Evolutionary conservation across 2,329 filamentous ascomycete species (phyloP).

Genomic region (Scedosporium minutisporum): DNA sequence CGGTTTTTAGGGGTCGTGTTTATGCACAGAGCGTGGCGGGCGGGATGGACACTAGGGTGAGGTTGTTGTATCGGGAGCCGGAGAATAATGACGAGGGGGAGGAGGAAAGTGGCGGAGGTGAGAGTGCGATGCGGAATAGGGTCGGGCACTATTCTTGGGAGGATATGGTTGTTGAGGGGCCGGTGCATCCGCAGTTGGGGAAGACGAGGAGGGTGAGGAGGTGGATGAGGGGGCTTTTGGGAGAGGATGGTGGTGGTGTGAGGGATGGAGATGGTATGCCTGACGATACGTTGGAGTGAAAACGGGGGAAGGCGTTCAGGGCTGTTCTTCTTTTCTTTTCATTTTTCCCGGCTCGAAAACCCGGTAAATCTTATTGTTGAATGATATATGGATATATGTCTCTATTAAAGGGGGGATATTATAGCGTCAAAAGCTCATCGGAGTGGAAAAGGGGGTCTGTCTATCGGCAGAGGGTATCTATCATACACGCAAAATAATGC

Average conservation of each 20-base stretch:
- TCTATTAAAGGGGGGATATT: not conserved
- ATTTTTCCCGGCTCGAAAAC: not conserved
- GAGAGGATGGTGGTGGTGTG: conserved; percentile 11
- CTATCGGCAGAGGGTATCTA: not conserved
- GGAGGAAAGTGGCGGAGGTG: conserved; percentile 31
- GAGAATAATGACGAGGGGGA: conserved; percentile 38
- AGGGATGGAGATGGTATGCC: conserved; percentile 19
- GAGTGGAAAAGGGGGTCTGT: not conserved
- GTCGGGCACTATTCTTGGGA: conserved; percentile 42
- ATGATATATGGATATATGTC: not conserved
- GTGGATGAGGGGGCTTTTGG: conserved; percentile 68
- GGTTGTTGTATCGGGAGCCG: conserved; percentile 51
- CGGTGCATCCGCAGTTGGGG: conserved; percentile 38
- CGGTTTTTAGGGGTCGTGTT: conserved; percentile 64
- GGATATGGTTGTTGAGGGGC: conserved; percentile 29
- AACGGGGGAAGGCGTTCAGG: not conserved
- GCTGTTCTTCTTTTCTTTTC: too few relatives aligned
- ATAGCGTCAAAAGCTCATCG: not conserved
- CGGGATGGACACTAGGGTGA: conserved; percentile 54
- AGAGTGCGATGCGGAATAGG: not conserved
- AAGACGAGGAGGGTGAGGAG: conserved; percentile 61
- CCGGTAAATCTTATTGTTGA: not conserved
- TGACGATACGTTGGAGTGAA: conserved; percentile 26
- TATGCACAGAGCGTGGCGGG: conserved; percentile 75
- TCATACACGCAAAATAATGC: not conserved